These are phyloP conservation scores for Phytopythium montanum DNA, from an alignment of 352 stramenopile species.

Conservation along the genomic window DNA sequence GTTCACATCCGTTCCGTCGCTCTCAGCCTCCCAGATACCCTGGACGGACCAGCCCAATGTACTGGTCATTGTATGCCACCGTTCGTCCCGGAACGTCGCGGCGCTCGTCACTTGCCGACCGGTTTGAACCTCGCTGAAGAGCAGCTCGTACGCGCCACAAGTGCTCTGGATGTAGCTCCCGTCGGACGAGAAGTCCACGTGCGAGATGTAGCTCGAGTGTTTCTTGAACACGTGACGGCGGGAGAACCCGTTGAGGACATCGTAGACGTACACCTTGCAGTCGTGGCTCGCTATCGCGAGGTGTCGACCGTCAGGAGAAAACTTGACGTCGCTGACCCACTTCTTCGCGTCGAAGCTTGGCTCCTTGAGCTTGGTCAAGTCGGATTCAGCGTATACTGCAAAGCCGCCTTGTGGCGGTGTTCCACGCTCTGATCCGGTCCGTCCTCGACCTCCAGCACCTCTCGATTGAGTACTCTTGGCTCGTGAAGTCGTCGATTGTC, in stretches of 20 bases:
- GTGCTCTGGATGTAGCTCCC: constrained; percentile 64
- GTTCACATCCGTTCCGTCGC: constrained; percentile 83
- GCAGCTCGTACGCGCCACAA: constrained; percentile 85
- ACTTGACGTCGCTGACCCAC: constrained; percentile 73
- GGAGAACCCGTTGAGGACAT: constrained; percentile 65
- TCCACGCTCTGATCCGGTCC: not conserved
- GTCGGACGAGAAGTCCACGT: constrained; percentile 75
- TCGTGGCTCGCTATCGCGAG: constrained; percentile 73
- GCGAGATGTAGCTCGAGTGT: constrained; percentile 75
- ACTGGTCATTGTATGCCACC: constrained; percentile 89
- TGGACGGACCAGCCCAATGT: constrained; percentile 90
- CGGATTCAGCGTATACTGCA: constrained; percentile 47
- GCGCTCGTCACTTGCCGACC: constrained; percentile 72
- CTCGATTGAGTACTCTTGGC: not conserved
- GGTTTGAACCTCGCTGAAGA: constrained; percentile 84
- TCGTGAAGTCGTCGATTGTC: not conserved
- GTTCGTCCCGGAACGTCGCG: constrained; percentile 77
- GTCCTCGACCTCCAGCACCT: not conserved
- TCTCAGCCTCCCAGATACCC: constrained; percentile 80
- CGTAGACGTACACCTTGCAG: constrained; percentile 72
- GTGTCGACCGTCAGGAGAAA: constrained; percentile 51
- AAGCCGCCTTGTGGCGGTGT: constrained; percentile 34
- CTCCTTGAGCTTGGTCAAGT: constrained; percentile 43
- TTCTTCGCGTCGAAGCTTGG: constrained; percentile 57
- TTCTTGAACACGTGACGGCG: constrained; percentile 72